Conservation (phyloP, 768 basidiomycete genomes). For the Calocera viscosa region DNA sequence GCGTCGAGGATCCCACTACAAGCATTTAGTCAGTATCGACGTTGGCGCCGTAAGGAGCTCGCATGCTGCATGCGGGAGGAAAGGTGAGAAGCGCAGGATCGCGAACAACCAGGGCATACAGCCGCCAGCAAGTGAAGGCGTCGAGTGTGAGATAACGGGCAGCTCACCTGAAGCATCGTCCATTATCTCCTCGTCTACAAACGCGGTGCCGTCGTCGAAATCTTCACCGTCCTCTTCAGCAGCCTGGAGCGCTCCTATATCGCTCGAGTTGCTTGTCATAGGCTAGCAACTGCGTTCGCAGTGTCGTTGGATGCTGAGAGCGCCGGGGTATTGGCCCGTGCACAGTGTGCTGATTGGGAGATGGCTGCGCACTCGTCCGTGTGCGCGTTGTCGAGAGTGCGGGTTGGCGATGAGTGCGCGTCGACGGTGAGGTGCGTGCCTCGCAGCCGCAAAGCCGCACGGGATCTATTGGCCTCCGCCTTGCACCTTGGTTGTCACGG, state of each 20-base stretch:
- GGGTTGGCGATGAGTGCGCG: neutral
- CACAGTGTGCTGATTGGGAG: neutral
- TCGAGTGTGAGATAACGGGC: neutral
- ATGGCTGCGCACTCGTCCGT: neutral
- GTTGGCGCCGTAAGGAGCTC: neutral
- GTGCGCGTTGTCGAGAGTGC: neutral
- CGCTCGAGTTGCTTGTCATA: slow-evolving; percentile 10
- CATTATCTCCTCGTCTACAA: slow-evolving; percentile 6
- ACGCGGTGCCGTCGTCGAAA: slow-evolving; percentile 1
- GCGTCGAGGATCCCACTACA: neutral
- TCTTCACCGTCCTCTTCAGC: slow-evolving; percentile 6
- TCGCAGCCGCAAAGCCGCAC: neutral
- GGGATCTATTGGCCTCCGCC: neutral
- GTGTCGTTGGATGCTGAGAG: neutral
- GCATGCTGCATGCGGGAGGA: neutral
- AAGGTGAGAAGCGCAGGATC: neutral
- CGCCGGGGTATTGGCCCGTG: neutral
- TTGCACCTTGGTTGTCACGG: neutral
- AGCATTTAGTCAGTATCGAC: slow-evolving; percentile 1
- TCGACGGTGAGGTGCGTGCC: neutral
- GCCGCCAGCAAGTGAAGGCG: neutral
- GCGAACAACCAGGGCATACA: neutral
- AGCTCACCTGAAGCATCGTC: neutral
- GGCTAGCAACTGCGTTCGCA: neutral
- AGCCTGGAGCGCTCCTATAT: slow-evolving; percentile 5